Evolutionary conservation across 1,284 basidiomycete species (phyloP).

Genomic region (Irpex rosettiformis): DNA sequence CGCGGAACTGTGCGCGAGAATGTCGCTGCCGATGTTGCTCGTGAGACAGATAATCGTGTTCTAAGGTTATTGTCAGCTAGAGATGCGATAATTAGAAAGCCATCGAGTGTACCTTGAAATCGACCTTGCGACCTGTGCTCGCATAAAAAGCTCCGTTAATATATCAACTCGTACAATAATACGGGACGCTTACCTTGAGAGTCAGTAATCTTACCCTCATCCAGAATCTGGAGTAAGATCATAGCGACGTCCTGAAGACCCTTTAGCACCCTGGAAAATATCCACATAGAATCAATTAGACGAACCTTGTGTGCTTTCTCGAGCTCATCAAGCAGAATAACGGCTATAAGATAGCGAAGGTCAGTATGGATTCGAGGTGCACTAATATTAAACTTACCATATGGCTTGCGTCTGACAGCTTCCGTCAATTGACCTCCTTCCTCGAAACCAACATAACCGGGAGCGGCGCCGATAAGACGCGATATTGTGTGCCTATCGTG

Average conservation of each 20-base stretch:
- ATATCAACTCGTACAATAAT: background rate
- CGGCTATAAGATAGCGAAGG: conserved; percentile 43
- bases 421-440: conserved; percentile 90
- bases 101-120: conserved; percentile 66
- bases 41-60: conserved; percentile 78
- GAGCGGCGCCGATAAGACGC: conserved; percentile 85
- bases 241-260: conserved; percentile 72
- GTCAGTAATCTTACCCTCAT: conserved; percentile 89
- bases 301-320: conserved; percentile 85
- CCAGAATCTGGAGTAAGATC: conserved; percentile 89
- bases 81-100: too few species aligned
- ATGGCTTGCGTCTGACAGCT: conserved; percentile 80
- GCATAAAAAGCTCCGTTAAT: background rate
- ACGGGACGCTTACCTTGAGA: conserved; percentile 55
- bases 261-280: background rate
- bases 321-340: conserved; percentile 82
- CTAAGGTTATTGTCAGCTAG: conserved; percentile 28
- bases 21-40: conserved; percentile 57
- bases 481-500: conserved; percentile 91
- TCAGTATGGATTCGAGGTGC: too few species aligned
- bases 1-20: conserved; percentile 70
- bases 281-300: conserved; percentile 1
- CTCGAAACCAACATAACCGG: conserved; percentile 93
- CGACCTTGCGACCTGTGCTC: conserved; percentile 46
- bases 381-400: too few species aligned